Evolutionary conservation across 23 red algal genomes (phyloP).

Genomic region (Pyropia haitanensis): DNA sequence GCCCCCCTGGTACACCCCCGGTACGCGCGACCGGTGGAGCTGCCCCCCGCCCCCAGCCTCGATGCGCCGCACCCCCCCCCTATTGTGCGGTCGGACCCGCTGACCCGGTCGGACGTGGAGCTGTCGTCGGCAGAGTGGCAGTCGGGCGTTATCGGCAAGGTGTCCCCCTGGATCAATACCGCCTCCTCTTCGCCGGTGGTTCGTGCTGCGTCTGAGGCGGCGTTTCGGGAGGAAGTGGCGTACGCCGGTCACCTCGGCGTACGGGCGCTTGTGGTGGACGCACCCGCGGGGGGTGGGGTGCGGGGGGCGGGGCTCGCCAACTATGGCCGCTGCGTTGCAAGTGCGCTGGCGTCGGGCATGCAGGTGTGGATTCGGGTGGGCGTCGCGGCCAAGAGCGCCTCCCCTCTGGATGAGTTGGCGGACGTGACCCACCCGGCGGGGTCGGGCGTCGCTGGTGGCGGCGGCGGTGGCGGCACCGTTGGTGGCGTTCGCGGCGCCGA

Average conservation of each 20-base stretch:
- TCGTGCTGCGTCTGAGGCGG: conserved; percentile 37
- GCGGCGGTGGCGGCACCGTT: not conserved
- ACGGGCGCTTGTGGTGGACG: conserved; percentile 39
- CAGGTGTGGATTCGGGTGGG: conserved; percentile 49
- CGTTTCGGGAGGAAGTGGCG: conserved; percentile 53
- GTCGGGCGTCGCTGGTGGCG: not conserved
- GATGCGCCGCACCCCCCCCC: conserved; percentile 12
- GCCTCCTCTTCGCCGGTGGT: conserved; percentile 22
- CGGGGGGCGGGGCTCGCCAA: conserved; percentile 34
- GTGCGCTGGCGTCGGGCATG: conserved; percentile 26
- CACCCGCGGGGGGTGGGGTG: conserved; percentile 20
- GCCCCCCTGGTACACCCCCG: conserved; percentile 65
- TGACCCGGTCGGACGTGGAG: conserved; percentile 77
- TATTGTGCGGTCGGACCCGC: conserved; percentile 52
- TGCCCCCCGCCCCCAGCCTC: not conserved
- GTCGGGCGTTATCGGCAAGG: conserved; percentile 57
- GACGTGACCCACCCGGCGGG: conserved; percentile 7
- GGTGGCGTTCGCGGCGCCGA: not conserved
- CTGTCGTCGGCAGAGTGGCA: conserved; percentile 62
- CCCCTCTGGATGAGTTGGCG: conserved; percentile 11
- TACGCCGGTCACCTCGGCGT: conserved; percentile 63
- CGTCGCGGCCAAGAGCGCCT: conserved; percentile 9
- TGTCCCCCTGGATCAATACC: conserved; percentile 60
- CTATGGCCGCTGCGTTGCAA: conserved; percentile 41
- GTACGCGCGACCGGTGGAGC: conserved; percentile 38